Evolutionary conservation across 768 basidiomycete species (phyloP).

Genomic region (Amanita subjunquillea): DNA sequence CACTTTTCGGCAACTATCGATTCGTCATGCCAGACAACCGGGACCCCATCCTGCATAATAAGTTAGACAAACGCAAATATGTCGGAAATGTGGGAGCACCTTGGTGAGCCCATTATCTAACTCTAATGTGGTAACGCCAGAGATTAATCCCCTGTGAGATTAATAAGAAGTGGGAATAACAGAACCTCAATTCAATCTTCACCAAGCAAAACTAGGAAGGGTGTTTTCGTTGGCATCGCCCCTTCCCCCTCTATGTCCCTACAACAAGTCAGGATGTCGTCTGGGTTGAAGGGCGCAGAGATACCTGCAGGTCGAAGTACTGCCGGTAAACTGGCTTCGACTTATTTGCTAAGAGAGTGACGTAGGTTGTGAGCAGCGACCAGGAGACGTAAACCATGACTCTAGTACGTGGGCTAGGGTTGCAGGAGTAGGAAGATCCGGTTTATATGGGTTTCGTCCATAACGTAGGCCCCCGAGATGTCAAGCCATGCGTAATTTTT

Average conservation of each 20-base stretch:
- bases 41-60: conserved; percentile 51
- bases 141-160: conserved; percentile 52
- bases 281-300: conserved; percentile 3
- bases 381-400: background rate
- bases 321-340: conserved; percentile 8
- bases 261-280: background rate
- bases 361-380: background rate
- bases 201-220: conserved; percentile 72
- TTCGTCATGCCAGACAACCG: conserved; percentile 79
- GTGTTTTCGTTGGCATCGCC: conserved; percentile 69
- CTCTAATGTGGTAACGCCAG: conserved; percentile 70
- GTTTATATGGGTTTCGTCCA: background rate
- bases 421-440: conserved; percentile 3
- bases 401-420: background rate
- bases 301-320: conserved; percentile 44
- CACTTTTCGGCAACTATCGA: conserved; percentile 55
- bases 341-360: background rate
- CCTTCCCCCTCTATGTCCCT: conserved; percentile 73
- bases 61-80: background rate
- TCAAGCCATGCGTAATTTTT: background rate
- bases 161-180: conserved; percentile 4
- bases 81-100: conserved; percentile 21
- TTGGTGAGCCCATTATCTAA: conserved; percentile 71
- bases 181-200: conserved; percentile 10
- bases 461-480: background rate